These are phyloP conservation scores for Teratosphaeria nubilosa DNA, from an alignment of 2,329 filamentous ascomycete species.

Conservation along the genomic window DNA sequence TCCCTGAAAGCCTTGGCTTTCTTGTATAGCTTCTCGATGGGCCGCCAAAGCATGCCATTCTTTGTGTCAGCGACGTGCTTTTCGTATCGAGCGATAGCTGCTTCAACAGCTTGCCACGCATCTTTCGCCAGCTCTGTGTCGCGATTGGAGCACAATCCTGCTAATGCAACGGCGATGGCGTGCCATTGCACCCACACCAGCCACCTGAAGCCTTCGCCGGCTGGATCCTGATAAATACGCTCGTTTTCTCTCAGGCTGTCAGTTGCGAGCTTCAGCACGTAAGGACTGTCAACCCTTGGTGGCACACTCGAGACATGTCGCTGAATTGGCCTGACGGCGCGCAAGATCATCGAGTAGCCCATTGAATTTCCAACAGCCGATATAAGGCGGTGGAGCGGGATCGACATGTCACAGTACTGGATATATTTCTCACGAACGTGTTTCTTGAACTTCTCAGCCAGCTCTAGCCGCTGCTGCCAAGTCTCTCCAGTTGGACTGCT, in stretches of 20 bases:
- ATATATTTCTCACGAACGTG: conserved; percentile 16
- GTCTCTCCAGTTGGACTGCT: conserved; percentile 9
- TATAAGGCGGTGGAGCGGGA: conserved; percentile 15
- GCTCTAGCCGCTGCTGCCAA: conserved; percentile 21
- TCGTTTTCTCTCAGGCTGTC: conserved; percentile 37
- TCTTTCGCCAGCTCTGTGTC: conserved; percentile 37
- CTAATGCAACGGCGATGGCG: conserved; percentile 42
- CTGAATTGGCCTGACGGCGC: conserved; percentile 22
- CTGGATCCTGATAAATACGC: conserved; percentile 24
- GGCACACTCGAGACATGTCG: conserved; percentile 13
- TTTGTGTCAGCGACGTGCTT: conserved; percentile 41
- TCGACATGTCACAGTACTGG: conserved; percentile 15
- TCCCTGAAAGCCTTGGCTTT: conserved; percentile 32
- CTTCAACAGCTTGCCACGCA: conserved; percentile 42
- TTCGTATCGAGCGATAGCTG: conserved; percentile 35
- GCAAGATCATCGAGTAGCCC: conserved; percentile 16
- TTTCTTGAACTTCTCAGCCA: conserved; percentile 16
- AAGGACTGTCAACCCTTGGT: conserved; percentile 22
- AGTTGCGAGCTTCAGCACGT: conserved; percentile 29
- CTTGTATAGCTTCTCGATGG: conserved; percentile 43
- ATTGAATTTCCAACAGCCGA: conserved; percentile 16
- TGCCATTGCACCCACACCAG: conserved; percentile 49
- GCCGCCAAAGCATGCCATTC: conserved; percentile 44
- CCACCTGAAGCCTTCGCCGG: conserved; percentile 36
- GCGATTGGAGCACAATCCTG: conserved; percentile 42